These are phyloP conservation scores for Calonectria naviculata DNA, from an alignment of 2,329 filamentous ascomycete species.

Conservation along the genomic window DNA sequence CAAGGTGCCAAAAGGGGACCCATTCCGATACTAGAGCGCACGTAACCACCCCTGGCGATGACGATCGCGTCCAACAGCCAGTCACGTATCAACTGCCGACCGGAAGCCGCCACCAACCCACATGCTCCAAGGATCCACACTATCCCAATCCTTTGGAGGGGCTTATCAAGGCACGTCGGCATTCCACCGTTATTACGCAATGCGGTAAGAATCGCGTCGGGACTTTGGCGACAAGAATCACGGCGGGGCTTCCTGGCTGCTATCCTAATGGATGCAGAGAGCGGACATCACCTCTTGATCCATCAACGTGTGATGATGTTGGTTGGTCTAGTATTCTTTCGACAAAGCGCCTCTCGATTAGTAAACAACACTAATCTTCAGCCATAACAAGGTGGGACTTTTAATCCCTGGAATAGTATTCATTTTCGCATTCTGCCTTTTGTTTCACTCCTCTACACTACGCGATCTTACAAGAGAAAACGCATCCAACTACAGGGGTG, in stretches of 20 bases:
- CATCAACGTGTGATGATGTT: not conserved
- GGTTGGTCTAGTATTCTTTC: not conserved
- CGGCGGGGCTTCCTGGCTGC: no score
- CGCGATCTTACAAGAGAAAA: no score
- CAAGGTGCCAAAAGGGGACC: not conserved
- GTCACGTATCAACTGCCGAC: not conserved
- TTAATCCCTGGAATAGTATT: not conserved
- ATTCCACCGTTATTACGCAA: not conserved
- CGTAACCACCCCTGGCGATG: slow-evolving; percentile 5
- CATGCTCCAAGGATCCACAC: not conserved
- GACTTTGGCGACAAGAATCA: not conserved
- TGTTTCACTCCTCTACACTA: no score
- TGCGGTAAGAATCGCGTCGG: slow-evolving; percentile 11
- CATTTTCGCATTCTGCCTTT: no score
- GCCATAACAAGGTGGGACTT: not conserved
- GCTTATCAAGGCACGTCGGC: not conserved
- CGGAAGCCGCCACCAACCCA: not conserved
- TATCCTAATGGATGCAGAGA: not conserved
- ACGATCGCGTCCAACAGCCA: not conserved
- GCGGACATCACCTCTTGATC: not conserved
- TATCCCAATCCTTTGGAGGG: not conserved
- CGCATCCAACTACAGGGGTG: no score
- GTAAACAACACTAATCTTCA: not conserved
- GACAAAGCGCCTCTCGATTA: not conserved
- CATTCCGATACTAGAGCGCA: not conserved